Evolutionary conservation across 2,329 filamentous ascomycete genomes (phyloP).

Genomic region (Aphanoascus verrucosus): DNA sequence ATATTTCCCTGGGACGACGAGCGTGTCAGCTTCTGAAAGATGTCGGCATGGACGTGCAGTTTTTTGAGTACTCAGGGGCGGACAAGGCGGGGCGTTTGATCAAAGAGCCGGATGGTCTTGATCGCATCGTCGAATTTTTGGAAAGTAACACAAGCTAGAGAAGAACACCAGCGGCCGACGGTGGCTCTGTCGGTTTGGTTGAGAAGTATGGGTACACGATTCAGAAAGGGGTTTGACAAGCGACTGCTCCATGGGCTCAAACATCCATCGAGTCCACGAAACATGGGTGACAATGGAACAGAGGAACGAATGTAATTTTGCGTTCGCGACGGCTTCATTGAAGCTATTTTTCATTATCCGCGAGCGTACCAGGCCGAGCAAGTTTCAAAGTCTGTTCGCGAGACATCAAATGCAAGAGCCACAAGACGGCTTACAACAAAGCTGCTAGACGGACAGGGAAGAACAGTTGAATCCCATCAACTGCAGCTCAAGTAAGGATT

Average conservation of each 20-base stretch:
- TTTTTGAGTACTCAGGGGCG: slow-evolving; percentile 35
- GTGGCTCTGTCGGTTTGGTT: not conserved
- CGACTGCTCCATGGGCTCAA: not conserved
- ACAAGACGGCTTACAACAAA: too few species aligned
- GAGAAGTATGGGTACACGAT: not conserved
- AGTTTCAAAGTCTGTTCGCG: slow-evolving; percentile 2
- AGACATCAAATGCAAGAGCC: slow-evolving; percentile 3
- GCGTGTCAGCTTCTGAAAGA: slow-evolving; percentile 25
- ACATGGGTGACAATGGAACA: not conserved
- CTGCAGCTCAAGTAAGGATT: not conserved
- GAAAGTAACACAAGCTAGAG: slow-evolving; percentile 1
- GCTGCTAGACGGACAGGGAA: too few species aligned
- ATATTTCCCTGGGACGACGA: slow-evolving; percentile 34
- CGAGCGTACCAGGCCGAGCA: not conserved
- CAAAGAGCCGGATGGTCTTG: slow-evolving; percentile 39
- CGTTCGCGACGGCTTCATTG: not conserved
- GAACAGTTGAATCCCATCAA: not conserved
- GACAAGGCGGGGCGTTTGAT: slow-evolving; percentile 41
- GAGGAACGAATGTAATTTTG: not conserved
- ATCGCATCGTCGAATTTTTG: slow-evolving; percentile 33
- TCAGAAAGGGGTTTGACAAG: not conserved
- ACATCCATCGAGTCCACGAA: not conserved
- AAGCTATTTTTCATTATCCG: not conserved
- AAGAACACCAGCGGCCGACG: not conserved
- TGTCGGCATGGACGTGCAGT: slow-evolving; percentile 17